A percentile compares a stretch with the other conserved stretches of the same genome.
Evolutionary conservation across 768 basidiomycete genomes (phyloP).

Genomic region (Sporobolomyces phaffii): DNA sequence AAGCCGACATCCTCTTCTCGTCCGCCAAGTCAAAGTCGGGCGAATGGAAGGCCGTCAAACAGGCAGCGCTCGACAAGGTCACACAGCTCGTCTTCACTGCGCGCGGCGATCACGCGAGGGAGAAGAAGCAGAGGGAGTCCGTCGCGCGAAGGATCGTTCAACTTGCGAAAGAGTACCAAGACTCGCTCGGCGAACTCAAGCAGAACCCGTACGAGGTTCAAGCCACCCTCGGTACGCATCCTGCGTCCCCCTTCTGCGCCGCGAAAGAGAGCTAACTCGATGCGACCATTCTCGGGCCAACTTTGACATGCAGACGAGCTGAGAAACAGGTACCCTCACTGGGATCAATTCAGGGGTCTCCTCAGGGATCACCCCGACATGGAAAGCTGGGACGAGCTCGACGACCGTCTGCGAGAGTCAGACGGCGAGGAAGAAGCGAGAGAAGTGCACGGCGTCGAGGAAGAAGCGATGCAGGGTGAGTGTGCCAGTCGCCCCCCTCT

Average conservation of each 20-base stretch:
- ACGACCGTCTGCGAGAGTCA: background rate
- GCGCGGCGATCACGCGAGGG: background rate
- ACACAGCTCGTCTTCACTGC: background rate
- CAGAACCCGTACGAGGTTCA: background rate
- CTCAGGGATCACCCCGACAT: constrained; percentile 14
- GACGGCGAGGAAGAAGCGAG: background rate
- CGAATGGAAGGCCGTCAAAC: background rate
- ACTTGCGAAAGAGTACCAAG: background rate
- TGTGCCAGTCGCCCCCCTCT: too few relatives aligned
- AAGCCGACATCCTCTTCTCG: background rate
- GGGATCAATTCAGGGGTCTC: background rate
- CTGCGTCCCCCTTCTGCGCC: too few relatives aligned
- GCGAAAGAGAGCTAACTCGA: too few relatives aligned
- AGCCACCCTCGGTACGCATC: background rate
- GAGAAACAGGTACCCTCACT: background rate
- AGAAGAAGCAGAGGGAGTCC: constrained; percentile 8
- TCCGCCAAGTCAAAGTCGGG: background rate
- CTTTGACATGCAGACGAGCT: background rate
- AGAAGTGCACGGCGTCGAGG: background rate
- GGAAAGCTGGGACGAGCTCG: background rate
- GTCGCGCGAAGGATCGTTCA: background rate
- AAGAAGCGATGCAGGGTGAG: constrained; percentile 1
- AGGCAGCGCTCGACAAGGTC: background rate
- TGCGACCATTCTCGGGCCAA: too few relatives aligned
- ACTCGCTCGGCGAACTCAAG: background rate